phyloP scores from a whole-genome alignment of 306 rosid genomes.

The Corylus avellana region DNA sequence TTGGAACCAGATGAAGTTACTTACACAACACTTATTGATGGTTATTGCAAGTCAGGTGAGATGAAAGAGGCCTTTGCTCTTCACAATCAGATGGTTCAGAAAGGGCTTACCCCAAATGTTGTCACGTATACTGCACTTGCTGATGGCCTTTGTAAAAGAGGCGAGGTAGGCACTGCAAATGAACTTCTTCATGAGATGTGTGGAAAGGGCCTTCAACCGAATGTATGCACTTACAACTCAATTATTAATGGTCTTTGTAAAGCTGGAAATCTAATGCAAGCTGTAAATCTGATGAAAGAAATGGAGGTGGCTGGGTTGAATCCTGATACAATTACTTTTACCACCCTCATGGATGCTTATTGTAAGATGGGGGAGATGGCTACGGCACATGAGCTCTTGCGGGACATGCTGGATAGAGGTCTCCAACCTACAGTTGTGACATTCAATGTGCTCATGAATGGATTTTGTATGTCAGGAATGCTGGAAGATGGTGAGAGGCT shows the following conservation, averaged over 20 bases:
- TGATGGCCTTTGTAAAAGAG: slow-evolving; percentile 80
- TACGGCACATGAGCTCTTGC: slow-evolving; percentile 67
- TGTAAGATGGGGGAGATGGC: slow-evolving; percentile 74
- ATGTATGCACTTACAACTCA: slow-evolving; percentile 73
- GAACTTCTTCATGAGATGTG: slow-evolving; percentile 87
- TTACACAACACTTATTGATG: slow-evolving; percentile 72
- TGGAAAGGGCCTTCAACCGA: slow-evolving; percentile 73
- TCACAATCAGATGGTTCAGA: slow-evolving; percentile 79
- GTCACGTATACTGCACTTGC: slow-evolving; percentile 78
- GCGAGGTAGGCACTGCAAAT: slow-evolving; percentile 76
- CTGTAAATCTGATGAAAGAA: slow-evolving; percentile 64
- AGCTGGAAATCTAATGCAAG: slow-evolving; percentile 67
- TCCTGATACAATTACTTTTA: slow-evolving; percentile 79
- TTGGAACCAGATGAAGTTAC: slow-evolving; percentile 81
- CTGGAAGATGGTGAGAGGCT: slow-evolving; percentile 78
- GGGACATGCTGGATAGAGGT: slow-evolving; percentile 65
- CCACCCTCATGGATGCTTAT: slow-evolving; percentile 85
- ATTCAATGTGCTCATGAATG: slow-evolving; percentile 88
- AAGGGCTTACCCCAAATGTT: slow-evolving; percentile 67
- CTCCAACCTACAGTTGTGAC: slow-evolving; percentile 84
- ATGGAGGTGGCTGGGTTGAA: slow-evolving; percentile 70
- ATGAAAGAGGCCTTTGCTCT: slow-evolving; percentile 73
- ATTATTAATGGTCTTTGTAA: slow-evolving; percentile 82
- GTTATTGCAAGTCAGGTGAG: slow-evolving; percentile 78
- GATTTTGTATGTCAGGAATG: slow-evolving; percentile 83